phyloP scores from a whole-genome alignment of 108 stramenopile species.

The Skeletonema tropicum region DNA sequence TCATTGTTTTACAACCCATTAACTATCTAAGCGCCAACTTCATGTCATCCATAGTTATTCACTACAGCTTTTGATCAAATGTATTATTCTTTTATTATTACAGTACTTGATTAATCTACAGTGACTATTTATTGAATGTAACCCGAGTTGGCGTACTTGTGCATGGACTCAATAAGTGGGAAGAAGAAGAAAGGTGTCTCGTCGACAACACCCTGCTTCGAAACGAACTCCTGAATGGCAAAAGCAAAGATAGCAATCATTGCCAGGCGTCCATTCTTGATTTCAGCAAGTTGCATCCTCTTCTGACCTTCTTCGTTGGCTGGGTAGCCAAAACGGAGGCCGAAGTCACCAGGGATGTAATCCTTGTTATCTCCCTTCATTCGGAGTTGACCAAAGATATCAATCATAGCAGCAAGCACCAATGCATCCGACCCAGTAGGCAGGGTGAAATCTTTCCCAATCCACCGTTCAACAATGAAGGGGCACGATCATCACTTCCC shows the following conservation, averaged over 20 bases:
- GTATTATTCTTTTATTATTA: no score
- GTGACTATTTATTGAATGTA: constrained; percentile 62
- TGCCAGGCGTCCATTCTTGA: constrained; percentile 93
- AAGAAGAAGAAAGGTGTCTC: constrained; percentile 90
- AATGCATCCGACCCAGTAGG: constrained; percentile 77
- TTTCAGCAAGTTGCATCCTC: constrained; percentile 78
- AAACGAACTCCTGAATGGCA: constrained; percentile 82
- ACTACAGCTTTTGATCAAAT: no score
- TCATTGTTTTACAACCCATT: no score
- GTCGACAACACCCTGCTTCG: constrained; percentile 76
- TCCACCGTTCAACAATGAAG: constrained; percentile 87
- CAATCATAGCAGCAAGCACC: constrained; percentile 75
- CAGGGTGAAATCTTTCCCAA: constrained; percentile 83
- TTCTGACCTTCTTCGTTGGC: constrained; percentile 56
- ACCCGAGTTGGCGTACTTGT: constrained; percentile 78
- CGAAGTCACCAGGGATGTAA: constrained; percentile 81
- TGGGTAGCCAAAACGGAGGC: constrained; percentile 67
- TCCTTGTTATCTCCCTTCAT: constrained; percentile 40
- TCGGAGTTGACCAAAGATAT: constrained; percentile 61
- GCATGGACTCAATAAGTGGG: constrained; percentile 64
- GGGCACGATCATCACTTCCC: constrained; percentile 72
- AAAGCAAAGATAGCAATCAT: constrained; percentile 91
- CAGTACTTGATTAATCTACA: background rate
- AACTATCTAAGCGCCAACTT: no score
- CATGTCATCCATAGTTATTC: no score